phyloP scores from a whole-genome alignment of 306 rosid genomes.

The Dryas drummondii region DNA sequence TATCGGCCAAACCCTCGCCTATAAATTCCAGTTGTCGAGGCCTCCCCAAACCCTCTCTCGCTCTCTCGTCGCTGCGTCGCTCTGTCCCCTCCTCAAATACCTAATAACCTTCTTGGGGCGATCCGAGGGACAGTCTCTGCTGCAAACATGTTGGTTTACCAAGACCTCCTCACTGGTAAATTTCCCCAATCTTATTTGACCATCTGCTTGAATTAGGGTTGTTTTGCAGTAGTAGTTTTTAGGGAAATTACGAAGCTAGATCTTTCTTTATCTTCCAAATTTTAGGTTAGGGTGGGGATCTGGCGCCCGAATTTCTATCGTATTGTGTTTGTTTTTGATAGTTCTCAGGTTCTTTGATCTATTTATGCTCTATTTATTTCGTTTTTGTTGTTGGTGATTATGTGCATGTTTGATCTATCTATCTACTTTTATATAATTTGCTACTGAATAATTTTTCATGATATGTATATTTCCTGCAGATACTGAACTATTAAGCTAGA shows the following conservation, averaged over 20 bases:
- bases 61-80: slow-evolving; percentile 21
- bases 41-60: neutral
- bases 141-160: slow-evolving; percentile 68
- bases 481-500: neutral
- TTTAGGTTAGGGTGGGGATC: slow-evolving; percentile 10
- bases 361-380: neutral
- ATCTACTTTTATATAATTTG: neutral
- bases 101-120: slow-evolving; percentile 12
- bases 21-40: slow-evolving; percentile 25
- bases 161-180: slow-evolving; percentile 57
- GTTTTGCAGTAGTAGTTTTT: neutral
- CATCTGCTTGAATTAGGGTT: neutral
- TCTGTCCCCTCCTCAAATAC: neutral
- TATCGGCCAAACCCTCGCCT: slow-evolving; percentile 51
- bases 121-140: slow-evolving; percentile 30
- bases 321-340: neutral
- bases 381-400: neutral
- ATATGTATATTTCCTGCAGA: neutral
- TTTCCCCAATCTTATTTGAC: neutral
- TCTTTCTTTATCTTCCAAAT: neutral
- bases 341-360: neutral
- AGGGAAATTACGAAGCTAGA: neutral
- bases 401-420: neutral
- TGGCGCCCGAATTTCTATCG: neutral
- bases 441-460: neutral